These are phyloP conservation scores for Sporothrix pallida DNA, from an alignment of 2,329 filamentous ascomycete species.

Conservation along the genomic window DNA sequence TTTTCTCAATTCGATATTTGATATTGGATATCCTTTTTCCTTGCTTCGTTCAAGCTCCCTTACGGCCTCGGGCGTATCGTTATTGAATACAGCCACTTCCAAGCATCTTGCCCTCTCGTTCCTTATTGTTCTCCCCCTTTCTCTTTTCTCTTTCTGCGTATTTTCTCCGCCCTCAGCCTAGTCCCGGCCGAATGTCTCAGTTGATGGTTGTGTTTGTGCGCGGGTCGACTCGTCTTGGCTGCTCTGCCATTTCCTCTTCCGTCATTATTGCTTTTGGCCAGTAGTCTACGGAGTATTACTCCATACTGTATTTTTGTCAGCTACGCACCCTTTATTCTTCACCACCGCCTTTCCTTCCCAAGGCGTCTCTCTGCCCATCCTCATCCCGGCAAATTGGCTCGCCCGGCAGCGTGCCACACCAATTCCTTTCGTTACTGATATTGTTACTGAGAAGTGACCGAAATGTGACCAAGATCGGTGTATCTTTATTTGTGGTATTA, in stretches of 20 bases:
- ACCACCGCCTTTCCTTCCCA: constrained; percentile 8
- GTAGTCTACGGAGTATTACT: too few relatives aligned
- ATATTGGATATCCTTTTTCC: not conserved
- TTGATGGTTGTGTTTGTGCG: constrained; percentile 19
- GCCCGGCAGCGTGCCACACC: constrained; percentile 7
- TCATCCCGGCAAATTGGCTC: constrained; percentile 25
- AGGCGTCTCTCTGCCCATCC: constrained; percentile 13
- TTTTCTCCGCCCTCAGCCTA: not conserved
- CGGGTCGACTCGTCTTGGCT: constrained; percentile 3
- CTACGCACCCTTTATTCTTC: constrained; percentile 7
- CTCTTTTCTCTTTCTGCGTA: not conserved
- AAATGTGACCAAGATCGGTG: not conserved
- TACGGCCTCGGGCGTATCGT: constrained; percentile 6
- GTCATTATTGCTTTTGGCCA: not conserved
- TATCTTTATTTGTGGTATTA: not conserved
- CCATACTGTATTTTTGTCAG: not conserved
- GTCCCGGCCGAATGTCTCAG: constrained; percentile 27
- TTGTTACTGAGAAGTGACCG: too few relatives aligned
- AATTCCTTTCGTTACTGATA: too few relatives aligned
- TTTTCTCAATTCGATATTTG: not conserved
- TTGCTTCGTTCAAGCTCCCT: constrained; percentile 18
- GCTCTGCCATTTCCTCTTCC: constrained; percentile 22
- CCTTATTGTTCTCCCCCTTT: not conserved
- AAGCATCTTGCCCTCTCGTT: not conserved
- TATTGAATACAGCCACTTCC: not conserved